Base-by-base conservation (phyloP, 495 filamentous ascomycete genomes). In the Talaromyces proteolyticus region DNA sequence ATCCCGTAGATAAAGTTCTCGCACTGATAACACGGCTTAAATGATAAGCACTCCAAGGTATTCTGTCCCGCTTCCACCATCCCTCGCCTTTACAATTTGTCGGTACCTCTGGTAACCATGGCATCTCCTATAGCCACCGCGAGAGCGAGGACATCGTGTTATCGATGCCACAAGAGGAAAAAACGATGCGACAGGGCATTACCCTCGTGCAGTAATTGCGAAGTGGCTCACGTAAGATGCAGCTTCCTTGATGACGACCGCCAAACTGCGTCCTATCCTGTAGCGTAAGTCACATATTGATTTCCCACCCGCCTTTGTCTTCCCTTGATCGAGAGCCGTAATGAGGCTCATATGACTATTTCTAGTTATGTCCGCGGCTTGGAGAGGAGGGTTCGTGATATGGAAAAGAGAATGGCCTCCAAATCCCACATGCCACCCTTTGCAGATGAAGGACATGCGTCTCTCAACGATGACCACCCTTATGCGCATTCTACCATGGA, bases 151-250 rank as follows among this genome's bases (percentile, higher is more conserved):
- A 58, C 45, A 37, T 70, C 67, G 21, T 70, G 67, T 50, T 60
- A 61, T 19, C 54, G 67, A 12, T 70, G 67, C 36, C 62, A 70
- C 51, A 60, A 59, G 25, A 41, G 67, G 7, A 70, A 70, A 51
- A 70, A 70, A 53, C 62, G 64, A 19, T 70, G 67, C 43, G 64
- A 70, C 49, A 65, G 59, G 25, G 48, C 49, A 2, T 47, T 70
- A 3, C 67, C 67, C 0, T 56, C 65, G 43, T 70, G 67, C 34
- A 54, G 61, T 12, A 62, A 60, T 10, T 70, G 67, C 53, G 48
- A 47, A 17, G 57, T 53, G 25, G 67, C 67, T 4, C 57, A 62
- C 46, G 53, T 67, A 16, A 17, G 54, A 19, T 70, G 67, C 42
- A 70, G 67, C 47, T 70, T 67, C 50, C 52, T 65, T 7, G 62